Evolutionary conservation across 306 rosid genomes (phyloP).

Genomic region (Vigna mungo): DNA sequence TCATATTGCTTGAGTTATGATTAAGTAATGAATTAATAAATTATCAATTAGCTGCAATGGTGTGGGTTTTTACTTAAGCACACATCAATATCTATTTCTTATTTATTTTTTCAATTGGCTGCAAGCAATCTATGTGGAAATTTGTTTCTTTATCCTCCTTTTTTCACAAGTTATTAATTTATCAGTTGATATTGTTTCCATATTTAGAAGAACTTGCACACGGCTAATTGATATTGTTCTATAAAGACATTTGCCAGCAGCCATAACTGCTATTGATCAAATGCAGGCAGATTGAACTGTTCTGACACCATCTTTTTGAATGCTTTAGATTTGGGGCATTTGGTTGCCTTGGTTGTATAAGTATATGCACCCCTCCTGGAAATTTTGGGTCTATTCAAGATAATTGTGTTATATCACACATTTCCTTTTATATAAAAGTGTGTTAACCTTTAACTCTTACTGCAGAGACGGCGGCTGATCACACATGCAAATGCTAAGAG

Average conservation of each 20-base stretch:
- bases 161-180: background rate
- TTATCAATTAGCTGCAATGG: background rate
- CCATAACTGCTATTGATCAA: background rate
- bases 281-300: too few species aligned
- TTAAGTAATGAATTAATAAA: background rate
- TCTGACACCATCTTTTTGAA: background rate
- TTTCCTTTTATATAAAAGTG: slow-evolving; percentile 15
- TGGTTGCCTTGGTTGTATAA: slow-evolving; percentile 11
- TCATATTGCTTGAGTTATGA: slow-evolving; percentile 14
- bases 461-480: slow-evolving; percentile 89
- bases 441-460: slow-evolving; percentile 22
- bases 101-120: slow-evolving; percentile 7
- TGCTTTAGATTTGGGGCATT: background rate
- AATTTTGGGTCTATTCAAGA: slow-evolving; percentile 11
- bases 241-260: background rate
- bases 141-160: background rate
- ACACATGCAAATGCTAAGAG: slow-evolving; percentile 97
- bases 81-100: background rate
- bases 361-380: background rate
- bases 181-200: background rate
- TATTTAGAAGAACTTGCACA: slow-evolving; percentile 14
- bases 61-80: slow-evolving; percentile 3
- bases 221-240: background rate
- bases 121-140: background rate
- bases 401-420: slow-evolving; percentile 1